Base-by-base conservation (phyloP, 441 rosid genomes). In the Erysimum cheiri region DNA sequence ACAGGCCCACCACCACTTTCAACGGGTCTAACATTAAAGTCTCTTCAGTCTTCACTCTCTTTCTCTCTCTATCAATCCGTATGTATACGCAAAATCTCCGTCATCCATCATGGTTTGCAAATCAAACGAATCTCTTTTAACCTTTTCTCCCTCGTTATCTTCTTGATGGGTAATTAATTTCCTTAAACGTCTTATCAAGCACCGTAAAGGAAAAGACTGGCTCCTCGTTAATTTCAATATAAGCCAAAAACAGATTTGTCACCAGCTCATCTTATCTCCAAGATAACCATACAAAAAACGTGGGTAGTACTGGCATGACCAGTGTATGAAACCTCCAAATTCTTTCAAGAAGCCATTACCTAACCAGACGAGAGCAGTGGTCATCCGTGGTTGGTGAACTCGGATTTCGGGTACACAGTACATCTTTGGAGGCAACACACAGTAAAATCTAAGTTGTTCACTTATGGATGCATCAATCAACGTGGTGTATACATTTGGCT, bases 401-500 rank as follows among this genome's bases (percentile, higher is more conserved):
- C 48, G 5, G 37, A 37, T 9, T 50, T 36, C 6, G 48, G 14
- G 36, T 39, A 52, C 49, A 37, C 24, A 48, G n/a, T 39, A 48
- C 53, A 36, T 60, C 31, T 35, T 69, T 9, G 56, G 14, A 55
- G 43, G 55, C 29, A 22, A 48, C 53, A 19, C 57, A 48, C 50
- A 49, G 33, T 12, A 19, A 48, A 48, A n/a, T 60, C 33, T 13
- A 39, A 31, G 60, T 37, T 53, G 14, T 60, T 40, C 17, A 17
- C 31, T 47, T 59, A 48, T 8, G 8, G 60, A 70, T 13, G 44
- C 28, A 50, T 39, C 24, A 11, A 39, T 39, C 15, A 49, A 26
- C 12, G 8, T 58, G 63, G 96, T 88, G 68, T 87, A 88, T 32
- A 86, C 89, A 70, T 90, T 90, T 12, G 86, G 75, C 75, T 80